These are phyloP conservation scores for Scutellaria minor DNA, from an alignment of 257 asterid species.

Conservation along the genomic window DNA sequence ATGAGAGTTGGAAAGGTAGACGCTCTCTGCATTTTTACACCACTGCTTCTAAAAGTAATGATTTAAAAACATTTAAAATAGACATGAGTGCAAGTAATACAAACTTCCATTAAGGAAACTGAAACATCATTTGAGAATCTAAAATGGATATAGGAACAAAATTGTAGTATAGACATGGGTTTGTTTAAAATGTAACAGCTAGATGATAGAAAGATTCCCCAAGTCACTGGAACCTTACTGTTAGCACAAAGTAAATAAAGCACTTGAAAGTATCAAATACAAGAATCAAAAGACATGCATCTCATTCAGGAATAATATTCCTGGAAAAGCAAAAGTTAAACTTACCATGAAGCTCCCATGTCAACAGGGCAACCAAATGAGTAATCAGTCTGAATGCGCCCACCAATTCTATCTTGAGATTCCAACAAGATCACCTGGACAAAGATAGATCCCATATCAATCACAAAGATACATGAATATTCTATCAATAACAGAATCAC, in stretches of 20 bases:
- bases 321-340: slow-evolving; percentile 14
- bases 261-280: slow-evolving; percentile 17
- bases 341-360: slow-evolving; percentile 99
- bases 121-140: neutral
- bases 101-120: neutral
- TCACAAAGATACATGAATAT: slow-evolving; percentile 12
- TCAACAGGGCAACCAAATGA: slow-evolving; percentile 97
- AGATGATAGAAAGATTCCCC: slow-evolving; percentile 1
- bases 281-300: slow-evolving; percentile 15
- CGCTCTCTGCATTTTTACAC: neutral
- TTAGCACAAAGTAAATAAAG: slow-evolving; percentile 15
- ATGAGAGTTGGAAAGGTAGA: neutral
- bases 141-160: neutral
- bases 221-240: neutral
- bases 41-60: too few species aligned
- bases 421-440: slow-evolving; percentile 85
- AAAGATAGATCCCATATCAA: slow-evolving; percentile 28
- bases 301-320: slow-evolving; percentile 10
- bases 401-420: slow-evolving; percentile 92
- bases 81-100: too few species aligned
- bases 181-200: neutral
- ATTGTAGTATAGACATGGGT: neutral
- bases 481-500: neutral
- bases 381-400: slow-evolving; percentile 92
- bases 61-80: too few species aligned